Evolutionary conservation across 192 early-diverging fungal genomes (phyloP).

Genomic region (Linnemannia exigua): DNA sequence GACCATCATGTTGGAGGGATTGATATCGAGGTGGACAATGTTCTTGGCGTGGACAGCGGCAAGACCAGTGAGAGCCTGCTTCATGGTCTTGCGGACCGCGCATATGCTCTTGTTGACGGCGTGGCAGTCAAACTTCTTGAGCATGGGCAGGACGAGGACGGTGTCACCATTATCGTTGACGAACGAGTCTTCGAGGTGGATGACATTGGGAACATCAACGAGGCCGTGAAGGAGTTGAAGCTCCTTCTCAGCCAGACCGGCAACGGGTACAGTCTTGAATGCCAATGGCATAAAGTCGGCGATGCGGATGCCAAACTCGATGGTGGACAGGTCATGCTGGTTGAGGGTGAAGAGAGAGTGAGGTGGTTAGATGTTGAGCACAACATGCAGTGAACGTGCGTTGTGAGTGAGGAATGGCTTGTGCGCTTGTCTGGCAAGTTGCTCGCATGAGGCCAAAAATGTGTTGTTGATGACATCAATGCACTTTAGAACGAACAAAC

Average conservation of each 20-base stretch:
- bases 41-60: constrained; percentile 71
- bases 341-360: not conserved
- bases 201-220: constrained; percentile 60
- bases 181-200: constrained; percentile 74
- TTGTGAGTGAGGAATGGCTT: not conserved
- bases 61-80: constrained; percentile 70
- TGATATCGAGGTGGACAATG: constrained; percentile 80
- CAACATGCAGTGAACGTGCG: not conserved
- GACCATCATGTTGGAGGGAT: constrained; percentile 73
- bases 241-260: constrained; percentile 68
- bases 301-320: constrained; percentile 76
- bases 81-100: constrained; percentile 61
- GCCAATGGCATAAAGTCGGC: constrained; percentile 71
- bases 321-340: constrained; percentile 50
- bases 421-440: not conserved
- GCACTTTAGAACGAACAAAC: not conserved
- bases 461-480: not conserved
- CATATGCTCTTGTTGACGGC: constrained; percentile 66
- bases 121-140: constrained; percentile 60
- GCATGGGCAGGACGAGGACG: constrained; percentile 75
- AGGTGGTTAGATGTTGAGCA: not conserved
- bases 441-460: not conserved
- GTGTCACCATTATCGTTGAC: constrained; percentile 69
- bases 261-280: constrained; percentile 75
- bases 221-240: constrained; percentile 67